Percentiles rank a stretch among this genome's conserved stretches.
Evolutionary conservation across 257 asterid genomes (phyloP).

Genomic region (Anisodus tanguticus): DNA sequence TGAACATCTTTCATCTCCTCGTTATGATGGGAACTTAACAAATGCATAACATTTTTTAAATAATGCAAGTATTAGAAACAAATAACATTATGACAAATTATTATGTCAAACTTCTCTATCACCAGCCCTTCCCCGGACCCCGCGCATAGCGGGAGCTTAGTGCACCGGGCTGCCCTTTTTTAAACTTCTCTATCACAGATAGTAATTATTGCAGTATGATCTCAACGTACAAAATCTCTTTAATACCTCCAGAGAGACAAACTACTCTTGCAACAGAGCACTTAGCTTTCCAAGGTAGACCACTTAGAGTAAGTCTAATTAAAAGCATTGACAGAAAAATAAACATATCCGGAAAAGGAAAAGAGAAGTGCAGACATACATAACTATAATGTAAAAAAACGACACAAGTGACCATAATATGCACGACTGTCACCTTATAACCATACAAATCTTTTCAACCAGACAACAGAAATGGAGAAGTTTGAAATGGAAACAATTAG

Average conservation of each 20-base stretch:
- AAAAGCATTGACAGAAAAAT: background rate
- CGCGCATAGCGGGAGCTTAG: too few species aligned
- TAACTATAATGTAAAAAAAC: background rate
- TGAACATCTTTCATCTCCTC: slow-evolving; percentile 4
- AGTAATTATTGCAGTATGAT: background rate
- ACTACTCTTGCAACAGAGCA: slow-evolving; percentile 10
- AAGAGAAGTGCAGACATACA: background rate
- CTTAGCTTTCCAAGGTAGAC: slow-evolving; percentile 17
- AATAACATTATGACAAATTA: background rate
- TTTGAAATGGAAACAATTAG: slow-evolving; percentile 2
- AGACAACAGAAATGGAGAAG: background rate
- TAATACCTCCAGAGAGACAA: background rate
- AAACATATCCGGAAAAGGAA: background rate
- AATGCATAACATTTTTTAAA: background rate
- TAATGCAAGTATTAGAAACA: background rate
- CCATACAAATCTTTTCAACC: background rate
- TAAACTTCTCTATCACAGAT: background rate
- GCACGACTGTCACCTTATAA: background rate
- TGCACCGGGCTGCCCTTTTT: too few species aligned
- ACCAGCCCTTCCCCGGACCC: too few species aligned
- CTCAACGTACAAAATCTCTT: background rate
- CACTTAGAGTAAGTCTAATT: background rate
- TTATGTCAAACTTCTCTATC: background rate
- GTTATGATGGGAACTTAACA: background rate
- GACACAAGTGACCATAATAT: background rate